Evolutionary conservation across 306 rosid genomes (phyloP), one percentile per base, ranked within the genome.

Genomic region (Glycine tomentella): DNA sequence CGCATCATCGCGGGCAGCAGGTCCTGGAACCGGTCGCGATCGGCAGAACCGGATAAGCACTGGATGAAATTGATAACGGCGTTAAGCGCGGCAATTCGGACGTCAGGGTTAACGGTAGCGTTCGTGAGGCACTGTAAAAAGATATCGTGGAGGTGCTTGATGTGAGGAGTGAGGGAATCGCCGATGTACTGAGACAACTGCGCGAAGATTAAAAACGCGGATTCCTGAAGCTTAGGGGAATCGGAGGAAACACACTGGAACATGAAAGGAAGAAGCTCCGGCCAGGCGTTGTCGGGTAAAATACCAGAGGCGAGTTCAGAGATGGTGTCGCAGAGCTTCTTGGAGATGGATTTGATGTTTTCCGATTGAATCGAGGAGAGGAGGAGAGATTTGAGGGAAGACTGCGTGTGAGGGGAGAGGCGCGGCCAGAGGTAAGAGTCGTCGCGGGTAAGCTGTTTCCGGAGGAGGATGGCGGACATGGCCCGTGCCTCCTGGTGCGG

Each of bases 281-380:
- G 98, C 99, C 99, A 95, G 0, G 69, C 94, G 59, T 91, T 91
- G 2, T 93, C 99, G 0, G 99, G 97, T 8, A 95, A 25, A 53
- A 95, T 95, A 4, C 98, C 97, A 0, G 97, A 89, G 14, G 99
- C 99, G n/a, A 95, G 99, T 77, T 93, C 98, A 0, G 99, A 95
- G 15, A 95, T 88, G 12, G 99, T 95, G 55, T 95, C 99, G 51
- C 97, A 93, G 2, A 95, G 84, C 70, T 95, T 95, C 86, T 93
- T 95, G 0, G 96, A 87, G 3, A 93, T 93, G 0, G 99, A 90
- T 82, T 95, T 95, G 14, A 83, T 9, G 2, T 91, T 91, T 59
- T 87, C 99, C 3, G 86, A 79, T 50, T 95, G 99, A 70, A 95
- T 92, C 65, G 92, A 90, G 0, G 97, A 73, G 1, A 95, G 52